Percentiles rank a stretch among this genome's conserved stretches.
These are phyloP conservation scores for Rhizopogon sp. DNA, from an alignment of 768 basidiomycete genomes.

Conservation along the genomic window DNA sequence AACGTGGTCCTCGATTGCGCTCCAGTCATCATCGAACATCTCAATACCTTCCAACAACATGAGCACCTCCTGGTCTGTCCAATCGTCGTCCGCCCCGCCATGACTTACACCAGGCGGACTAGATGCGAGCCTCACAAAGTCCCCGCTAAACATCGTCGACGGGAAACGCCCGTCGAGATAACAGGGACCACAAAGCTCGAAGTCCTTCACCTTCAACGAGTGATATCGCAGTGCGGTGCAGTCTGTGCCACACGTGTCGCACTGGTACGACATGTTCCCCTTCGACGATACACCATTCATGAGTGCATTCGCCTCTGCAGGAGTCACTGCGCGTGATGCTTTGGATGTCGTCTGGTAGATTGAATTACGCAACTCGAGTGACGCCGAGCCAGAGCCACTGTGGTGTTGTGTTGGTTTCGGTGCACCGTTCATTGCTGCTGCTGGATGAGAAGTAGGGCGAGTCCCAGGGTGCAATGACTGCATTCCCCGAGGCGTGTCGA, in stretches of 20 bases:
- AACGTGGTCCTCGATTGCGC: conserved; percentile 87
- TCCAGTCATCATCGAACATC: conserved; percentile 99
- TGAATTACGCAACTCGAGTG: conserved; percentile 80
- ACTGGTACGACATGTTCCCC: conserved; percentile 59
- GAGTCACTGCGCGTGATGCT: conserved; percentile 64
- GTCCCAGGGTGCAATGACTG: conserved; percentile 89
- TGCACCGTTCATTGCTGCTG: conserved; percentile 44
- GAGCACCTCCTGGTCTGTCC: conserved; percentile 89
- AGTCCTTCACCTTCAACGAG: conserved; percentile 87
- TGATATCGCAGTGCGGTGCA: conserved; percentile 88
- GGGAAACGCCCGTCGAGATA: conserved; percentile 98
- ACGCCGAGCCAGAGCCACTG: conserved; percentile 42
- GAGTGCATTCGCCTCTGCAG: conserved; percentile 64
- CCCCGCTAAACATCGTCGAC: conserved; percentile 91
- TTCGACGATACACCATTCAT: conserved; percentile 45
- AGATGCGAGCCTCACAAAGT: conserved; percentile 83
- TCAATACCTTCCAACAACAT: conserved; percentile 93
- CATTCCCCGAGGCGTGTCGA: conserved; percentile 94
- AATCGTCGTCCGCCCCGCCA: conserved; percentile 56
- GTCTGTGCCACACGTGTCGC: conserved; percentile 94
- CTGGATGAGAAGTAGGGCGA: conserved; percentile 41
- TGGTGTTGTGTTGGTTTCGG: conserved; percentile 29
- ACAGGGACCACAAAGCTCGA: conserved; percentile 87
- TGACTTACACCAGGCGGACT: conserved; percentile 26
- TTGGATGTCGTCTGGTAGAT: conserved; percentile 89